Conservation (phyloP, 441 rosid species). For the Eutrema salsugineum region DNA sequence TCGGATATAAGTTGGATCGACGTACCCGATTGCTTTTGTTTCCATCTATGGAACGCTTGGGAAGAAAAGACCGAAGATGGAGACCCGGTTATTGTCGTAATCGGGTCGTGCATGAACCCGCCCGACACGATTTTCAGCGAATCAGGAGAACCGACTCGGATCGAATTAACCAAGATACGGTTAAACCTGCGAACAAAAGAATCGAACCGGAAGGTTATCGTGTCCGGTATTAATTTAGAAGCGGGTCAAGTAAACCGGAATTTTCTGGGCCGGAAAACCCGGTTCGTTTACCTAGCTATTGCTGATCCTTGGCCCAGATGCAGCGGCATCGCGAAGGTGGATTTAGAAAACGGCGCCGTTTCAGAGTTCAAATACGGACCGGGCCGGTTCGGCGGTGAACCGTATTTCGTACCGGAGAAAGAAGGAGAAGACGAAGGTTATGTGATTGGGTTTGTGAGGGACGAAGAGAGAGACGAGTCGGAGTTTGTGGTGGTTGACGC, state of each 20-base stretch:
- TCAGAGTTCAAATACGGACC: conserved; percentile 41
- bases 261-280: conserved; percentile 41
- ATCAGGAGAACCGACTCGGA: conserved; percentile 25
- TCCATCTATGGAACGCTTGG: conserved; percentile 81
- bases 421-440: conserved; percentile 47
- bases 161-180: conserved; percentile 51
- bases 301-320: conserved; percentile 82
- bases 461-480: conserved; percentile 49
- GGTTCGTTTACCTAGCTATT: conserved; percentile 57
- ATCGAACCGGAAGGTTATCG: conserved; percentile 35
- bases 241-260: conserved; percentile 54
- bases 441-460: conserved; percentile 54
- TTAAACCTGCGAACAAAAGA: conserved; percentile 48
- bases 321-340: conserved; percentile 62
- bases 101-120: conserved; percentile 77
- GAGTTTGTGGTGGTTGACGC: conserved; percentile 54
- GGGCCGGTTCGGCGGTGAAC: conserved; percentile 63
- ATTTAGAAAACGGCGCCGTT: conserved; percentile 38
- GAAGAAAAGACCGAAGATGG: conserved; percentile 45
- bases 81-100: conserved; percentile 38
- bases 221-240: conserved; percentile 54
- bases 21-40: conserved; percentile 58
- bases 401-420: conserved; percentile 39
- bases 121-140: conserved; percentile 64
- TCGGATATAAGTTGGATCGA: conserved; percentile 51